Conservation (phyloP, 176 grass and related monocot genomes). For the Zea mays region Zm-B73-REFERENCE-NAM-5.0 NC_050100.1:158774501-158775000, state of each 20-base stretch:
- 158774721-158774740: slow-evolving; percentile 99
- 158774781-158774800: slow-evolving; percentile 19
- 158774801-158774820: slow-evolving; percentile 27
- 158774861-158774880: slow-evolving; percentile 94
- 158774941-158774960: slow-evolving; percentile 10
- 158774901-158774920: slow-evolving; percentile 99
- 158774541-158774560: slow-evolving; percentile 89
- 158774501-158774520: slow-evolving; percentile 66
- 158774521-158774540: slow-evolving; percentile 90
- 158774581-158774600: slow-evolving; percentile 10
- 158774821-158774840: background rate
- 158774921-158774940: slow-evolving; percentile 90
- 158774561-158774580: slow-evolving; percentile 69
- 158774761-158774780: slow-evolving; percentile 25
- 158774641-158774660: slow-evolving; percentile 44
- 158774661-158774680: slow-evolving; percentile 97
- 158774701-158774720: slow-evolving; percentile 98
- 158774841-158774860: slow-evolving; percentile 48
- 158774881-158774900: slow-evolving; percentile 81
- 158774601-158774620: background rate
- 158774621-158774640: background rate
- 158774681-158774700: slow-evolving; percentile 84
- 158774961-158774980: slow-evolving; percentile 6
- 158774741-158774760: slow-evolving; percentile 86
- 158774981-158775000: slow-evolving; percentile 1